A percentile compares a stretch with the other conserved stretches of the same genome.
Conservation (phyloP, 805 yeast species). For the Suhomyces sp. region DNA sequence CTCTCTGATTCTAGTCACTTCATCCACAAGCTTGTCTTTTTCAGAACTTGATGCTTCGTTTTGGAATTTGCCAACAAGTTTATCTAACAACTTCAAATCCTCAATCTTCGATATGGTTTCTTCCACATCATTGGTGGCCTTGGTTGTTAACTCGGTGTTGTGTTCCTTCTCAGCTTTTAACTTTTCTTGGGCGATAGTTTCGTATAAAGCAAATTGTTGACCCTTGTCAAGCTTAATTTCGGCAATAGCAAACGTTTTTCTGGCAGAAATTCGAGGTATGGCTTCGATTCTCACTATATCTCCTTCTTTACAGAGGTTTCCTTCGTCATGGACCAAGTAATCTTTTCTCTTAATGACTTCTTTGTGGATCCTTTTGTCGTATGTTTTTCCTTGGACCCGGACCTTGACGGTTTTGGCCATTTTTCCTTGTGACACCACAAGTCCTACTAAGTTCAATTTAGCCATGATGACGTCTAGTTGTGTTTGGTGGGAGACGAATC, state of each 20-base stretch:
- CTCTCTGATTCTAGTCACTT: conserved; percentile 36
- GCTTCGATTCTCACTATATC: conserved; percentile 92
- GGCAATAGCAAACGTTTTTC: conserved; percentile 86
- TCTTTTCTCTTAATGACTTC: conserved; percentile 77
- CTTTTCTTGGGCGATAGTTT: conserved; percentile 64
- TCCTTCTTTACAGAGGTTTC: conserved; percentile 87
- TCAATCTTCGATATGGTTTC: conserved; percentile 32
- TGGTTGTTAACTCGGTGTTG: conserved; percentile 54
- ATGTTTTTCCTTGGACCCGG: conserved; percentile 74
- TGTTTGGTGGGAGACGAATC: no score
- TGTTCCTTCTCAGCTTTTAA: conserved; percentile 66
- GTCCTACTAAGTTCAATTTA: conserved; percentile 85
- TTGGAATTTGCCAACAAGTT: conserved; percentile 25
- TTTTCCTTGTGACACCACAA: conserved; percentile 93
- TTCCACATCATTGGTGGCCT: conserved; percentile 35
- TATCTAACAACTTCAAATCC: conserved; percentile 38
- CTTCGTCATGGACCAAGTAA: conserved; percentile 91
- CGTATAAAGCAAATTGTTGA: conserved; percentile 83
- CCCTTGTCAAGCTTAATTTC: conserved; percentile 88
- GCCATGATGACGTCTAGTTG: no score
- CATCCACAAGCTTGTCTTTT: conserved; percentile 22
- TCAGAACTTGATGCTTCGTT: conserved; percentile 20
- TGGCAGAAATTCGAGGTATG: conserved; percentile 78
- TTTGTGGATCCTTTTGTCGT: conserved; percentile 70
- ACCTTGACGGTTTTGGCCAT: conserved; percentile 96